Evolutionary conservation across 768 basidiomycete genomes (phyloP).

Genomic region (Macrolepiota dolichaula): DNA sequence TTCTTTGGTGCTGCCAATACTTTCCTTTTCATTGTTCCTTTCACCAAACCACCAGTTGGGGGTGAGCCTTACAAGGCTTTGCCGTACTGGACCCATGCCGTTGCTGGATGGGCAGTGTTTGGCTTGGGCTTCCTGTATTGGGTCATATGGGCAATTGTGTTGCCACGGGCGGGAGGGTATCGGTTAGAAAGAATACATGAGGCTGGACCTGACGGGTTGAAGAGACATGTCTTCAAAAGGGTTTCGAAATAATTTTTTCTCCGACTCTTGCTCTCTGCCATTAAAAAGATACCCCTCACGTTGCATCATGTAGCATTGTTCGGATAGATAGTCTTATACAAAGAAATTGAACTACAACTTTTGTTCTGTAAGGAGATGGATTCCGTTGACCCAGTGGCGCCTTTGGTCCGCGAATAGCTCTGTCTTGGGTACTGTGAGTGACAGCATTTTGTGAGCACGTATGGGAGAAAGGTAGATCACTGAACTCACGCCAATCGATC

Average conservation of each 20-base stretch:
- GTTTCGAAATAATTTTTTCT: not conserved
- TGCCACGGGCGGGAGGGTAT: constrained; percentile 30
- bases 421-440: constrained; percentile 23
- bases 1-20: constrained; percentile 60
- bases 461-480: not conserved
- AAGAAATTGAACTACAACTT: not conserved
- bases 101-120: constrained; percentile 36
- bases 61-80: constrained; percentile 42
- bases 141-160: constrained; percentile 26
- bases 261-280: not conserved
- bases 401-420: constrained; percentile 24
- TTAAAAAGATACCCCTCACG: not conserved
- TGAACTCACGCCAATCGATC: constrained; percentile 22
- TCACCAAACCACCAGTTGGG: constrained; percentile 47
- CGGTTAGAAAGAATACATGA: constrained; percentile 25
- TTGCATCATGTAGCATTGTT: not conserved
- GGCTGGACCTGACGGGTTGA: constrained; percentile 25
- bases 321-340: not conserved
- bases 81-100: constrained; percentile 52
- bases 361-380: not conserved
- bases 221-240: constrained; percentile 17
- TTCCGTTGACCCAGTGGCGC: constrained; percentile 15
- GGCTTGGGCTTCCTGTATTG: constrained; percentile 35
- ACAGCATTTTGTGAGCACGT: not conserved
- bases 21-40: constrained; percentile 52